Evolutionary conservation across 164 flowering plant species (phyloP), one percentile per base, ranked within the genome.

Genomic region (Vitis riparia): DNA sequence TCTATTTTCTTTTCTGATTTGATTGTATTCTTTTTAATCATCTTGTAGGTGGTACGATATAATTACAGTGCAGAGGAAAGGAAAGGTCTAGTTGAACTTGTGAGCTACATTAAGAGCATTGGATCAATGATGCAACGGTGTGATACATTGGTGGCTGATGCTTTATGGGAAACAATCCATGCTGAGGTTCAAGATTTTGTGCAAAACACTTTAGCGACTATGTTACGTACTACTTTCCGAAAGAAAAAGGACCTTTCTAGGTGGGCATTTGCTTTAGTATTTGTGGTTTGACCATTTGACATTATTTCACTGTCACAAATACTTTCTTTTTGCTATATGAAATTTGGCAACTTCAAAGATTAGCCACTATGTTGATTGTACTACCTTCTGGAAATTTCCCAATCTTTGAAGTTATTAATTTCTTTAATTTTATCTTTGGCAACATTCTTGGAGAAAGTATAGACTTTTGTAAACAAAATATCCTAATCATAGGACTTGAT

Each of bases 171-270:
- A 82, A 96, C 97, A 23, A 85, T 96, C 67, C 98, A 96, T 87
- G 83, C 97, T 29, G 99, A 96, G 81, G 99, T 96, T 70, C 99
- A 96, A 77, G 99, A 96, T 82, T 96, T 96, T 84, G 98, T 93
- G 65, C 99, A 96, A 72, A 93, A 91, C 76, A 91, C 87, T 74
- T 73, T 96, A 68, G 97, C 99, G 30, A 81, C 86, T 50, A 96
- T 96, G 99, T 77, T 96, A 77, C 82, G 91, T 62, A 96, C 98
- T 37, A 93, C 99, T 74, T 96, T 93, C 65, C 84, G 97, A 59
- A 96, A 89, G 83, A 96, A 96, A 82, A 96, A 96, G 75, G 99
- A 93, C 56, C 87, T 96, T 64, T 89, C 97, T 23, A 90, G 99
- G 99, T 95, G 75, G 63, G 70, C 16, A 63, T 30, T 12, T 64